These are phyloP conservation scores for Phytophthora pinifolia DNA, from an alignment of 352 stramenopile genomes.

Conservation along the genomic window DNA sequence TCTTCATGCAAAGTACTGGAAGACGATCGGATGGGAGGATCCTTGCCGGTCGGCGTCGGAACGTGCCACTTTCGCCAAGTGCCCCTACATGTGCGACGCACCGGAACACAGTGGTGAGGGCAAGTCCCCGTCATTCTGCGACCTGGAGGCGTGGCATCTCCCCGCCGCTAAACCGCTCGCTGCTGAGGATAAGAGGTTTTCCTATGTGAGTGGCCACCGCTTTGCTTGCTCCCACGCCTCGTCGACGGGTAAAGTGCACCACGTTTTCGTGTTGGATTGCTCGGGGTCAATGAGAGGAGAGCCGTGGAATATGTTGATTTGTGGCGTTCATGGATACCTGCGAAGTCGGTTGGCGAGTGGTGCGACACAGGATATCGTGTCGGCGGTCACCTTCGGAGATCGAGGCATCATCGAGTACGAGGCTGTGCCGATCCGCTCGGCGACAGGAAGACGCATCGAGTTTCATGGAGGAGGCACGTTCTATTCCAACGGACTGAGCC, in stretches of 20 bases:
- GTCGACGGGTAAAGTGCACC: slow-evolving; percentile 24
- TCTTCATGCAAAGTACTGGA: slow-evolving; percentile 48
- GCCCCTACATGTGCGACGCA: slow-evolving; percentile 36
- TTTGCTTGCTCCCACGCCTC: slow-evolving; percentile 40
- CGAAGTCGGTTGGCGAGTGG: slow-evolving; percentile 28
- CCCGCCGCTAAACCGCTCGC: background rate
- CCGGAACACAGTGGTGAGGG: slow-evolving; percentile 29
- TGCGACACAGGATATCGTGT: slow-evolving; percentile 34
- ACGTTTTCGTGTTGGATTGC: slow-evolving; percentile 52
- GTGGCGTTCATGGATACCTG: slow-evolving; percentile 34
- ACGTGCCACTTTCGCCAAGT: slow-evolving; percentile 34
- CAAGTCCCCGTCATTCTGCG: slow-evolving; percentile 26
- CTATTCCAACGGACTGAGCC: slow-evolving; percentile 34
- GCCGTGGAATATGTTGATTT: slow-evolving; percentile 28
- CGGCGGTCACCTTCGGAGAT: slow-evolving; percentile 41
- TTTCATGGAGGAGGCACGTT: slow-evolving; percentile 35
- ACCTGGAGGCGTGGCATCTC: slow-evolving; percentile 37
- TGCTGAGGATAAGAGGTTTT: background rate
- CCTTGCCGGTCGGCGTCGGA: slow-evolving; percentile 34
- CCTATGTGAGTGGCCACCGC: slow-evolving; percentile 33
- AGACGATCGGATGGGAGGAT: slow-evolving; percentile 54
- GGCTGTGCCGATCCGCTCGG: slow-evolving; percentile 5
- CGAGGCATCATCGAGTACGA: slow-evolving; percentile 33
- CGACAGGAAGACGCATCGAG: slow-evolving; percentile 3
- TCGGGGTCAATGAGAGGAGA: slow-evolving; percentile 47